Evolutionary conservation across 495 filamentous ascomycete genomes (phyloP), one percentile per base, ranked within the genome.

Genomic region (Neurospora tetraspora): DNA sequence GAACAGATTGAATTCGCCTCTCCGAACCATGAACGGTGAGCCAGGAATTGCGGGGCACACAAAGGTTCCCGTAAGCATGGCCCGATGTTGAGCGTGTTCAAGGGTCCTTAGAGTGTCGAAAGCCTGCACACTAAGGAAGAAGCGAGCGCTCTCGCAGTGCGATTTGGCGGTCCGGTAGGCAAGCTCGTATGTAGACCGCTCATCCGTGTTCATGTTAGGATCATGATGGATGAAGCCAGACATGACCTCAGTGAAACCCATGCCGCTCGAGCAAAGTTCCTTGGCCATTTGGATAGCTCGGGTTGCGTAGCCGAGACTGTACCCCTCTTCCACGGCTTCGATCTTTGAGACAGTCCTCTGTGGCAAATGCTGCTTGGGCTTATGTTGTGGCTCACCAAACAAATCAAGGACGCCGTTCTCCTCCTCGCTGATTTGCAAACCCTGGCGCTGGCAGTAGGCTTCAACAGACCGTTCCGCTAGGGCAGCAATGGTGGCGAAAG

Each of bases 401-500:
- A 83, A 76, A 72, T 88, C 78, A 18, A 89, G 80, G 61, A 82
- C 75, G 45, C 78, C 83, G 76, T 92, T 92, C 69, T 75, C 75
- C 20, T 84, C 84, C 1, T 84, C 77, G 78, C 87, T 84, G 71
- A 91, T 86, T 23, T 71, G 73, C 38, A 88, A 82, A 2, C 77
- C 75, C 14, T 82, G 71, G 42, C 81, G 78, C 72, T 77, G 73
- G 7, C 82, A 80, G 65, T 88, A 84, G 4, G 80, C 78, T 69
- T 87, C 85, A 11, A 91, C 83, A 0, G 86, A 87, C 39, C 90
- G 84, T 79, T 91, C 89, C 1, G 90, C 88, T 34, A 93, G 83
- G 23, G 90, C 89, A 0, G 90, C 85, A 43, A 92, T 91, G 4
- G 90, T 93, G 18, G 89, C 91, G 71, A 91, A 87, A n/a, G 89